Percentiles rank a stretch among this genome's conserved stretches.
These are phyloP conservation scores for Spathaspora boniae DNA, from an alignment of 805 yeast genomes.

Conservation along the genomic window DNA sequence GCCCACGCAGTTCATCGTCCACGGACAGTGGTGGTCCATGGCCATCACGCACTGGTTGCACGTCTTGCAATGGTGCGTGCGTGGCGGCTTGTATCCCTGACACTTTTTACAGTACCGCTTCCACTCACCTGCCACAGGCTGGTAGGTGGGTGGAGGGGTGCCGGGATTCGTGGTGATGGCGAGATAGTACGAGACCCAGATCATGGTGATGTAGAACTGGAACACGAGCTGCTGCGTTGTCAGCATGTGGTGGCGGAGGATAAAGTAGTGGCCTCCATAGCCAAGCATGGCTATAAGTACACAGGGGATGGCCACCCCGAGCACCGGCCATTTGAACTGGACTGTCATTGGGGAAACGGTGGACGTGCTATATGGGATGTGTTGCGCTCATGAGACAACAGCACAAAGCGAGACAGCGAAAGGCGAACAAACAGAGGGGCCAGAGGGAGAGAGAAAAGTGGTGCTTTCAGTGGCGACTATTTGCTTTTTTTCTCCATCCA, in stretches of 20 bases:
- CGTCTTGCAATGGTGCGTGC: slow-evolving; percentile 82
- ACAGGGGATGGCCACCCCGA: slow-evolving; percentile 61
- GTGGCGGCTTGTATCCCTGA: slow-evolving; percentile 67
- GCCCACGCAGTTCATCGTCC: slow-evolving; percentile 93
- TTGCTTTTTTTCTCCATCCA: not conserved
- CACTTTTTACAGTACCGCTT: slow-evolving; percentile 73
- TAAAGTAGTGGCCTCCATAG: slow-evolving; percentile 56
- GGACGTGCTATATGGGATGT: no score
- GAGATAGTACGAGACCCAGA: slow-evolving; percentile 70
- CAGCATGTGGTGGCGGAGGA: slow-evolving; percentile 45
- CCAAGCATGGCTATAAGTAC: slow-evolving; percentile 56
- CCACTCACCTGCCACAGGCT: slow-evolving; percentile 51
- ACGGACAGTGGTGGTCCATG: slow-evolving; percentile 94
- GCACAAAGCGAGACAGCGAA: no score
- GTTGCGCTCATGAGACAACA: no score
- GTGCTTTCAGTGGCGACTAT: slow-evolving; percentile 1
- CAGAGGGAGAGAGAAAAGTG: no score
- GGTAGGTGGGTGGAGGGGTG: slow-evolving; percentile 48
- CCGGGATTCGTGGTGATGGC: slow-evolving; percentile 76
- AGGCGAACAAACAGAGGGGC: no score
- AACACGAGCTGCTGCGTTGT: slow-evolving; percentile 40
- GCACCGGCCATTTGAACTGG: slow-evolving; percentile 45
- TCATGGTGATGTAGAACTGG: slow-evolving; percentile 46
- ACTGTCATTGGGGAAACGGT: slow-evolving; percentile 27
- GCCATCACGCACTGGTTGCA: slow-evolving; percentile 73